Conservation (phyloP, 2,329 filamentous ascomycete genomes). For the Colletotrichum sp. region DNA sequence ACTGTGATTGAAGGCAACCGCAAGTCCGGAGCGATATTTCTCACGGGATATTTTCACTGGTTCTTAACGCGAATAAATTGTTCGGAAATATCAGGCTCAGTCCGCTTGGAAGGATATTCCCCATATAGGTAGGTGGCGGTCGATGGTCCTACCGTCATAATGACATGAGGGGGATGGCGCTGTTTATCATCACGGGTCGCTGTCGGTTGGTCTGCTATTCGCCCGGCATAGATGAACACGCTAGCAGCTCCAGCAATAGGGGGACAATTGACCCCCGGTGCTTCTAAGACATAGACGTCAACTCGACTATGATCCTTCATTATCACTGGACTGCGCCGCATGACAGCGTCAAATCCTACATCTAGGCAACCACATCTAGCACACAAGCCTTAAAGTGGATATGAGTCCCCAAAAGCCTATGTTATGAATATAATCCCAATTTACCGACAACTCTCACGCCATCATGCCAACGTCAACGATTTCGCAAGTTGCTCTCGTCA, state of each 20-base stretch:
- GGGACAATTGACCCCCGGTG: background rate
- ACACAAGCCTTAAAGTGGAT: background rate
- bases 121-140: background rate
- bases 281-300: background rate
- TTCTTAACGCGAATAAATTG: background rate
- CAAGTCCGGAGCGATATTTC: background rate
- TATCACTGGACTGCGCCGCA: background rate
- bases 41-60: background rate
- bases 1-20: background rate
- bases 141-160: background rate
- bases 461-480: background rate
- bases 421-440: background rate
- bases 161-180: background rate
- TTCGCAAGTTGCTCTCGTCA: background rate
- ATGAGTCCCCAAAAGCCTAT: background rate
- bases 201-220: background rate
- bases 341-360: background rate
- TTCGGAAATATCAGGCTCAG: background rate
- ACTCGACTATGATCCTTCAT: background rate
- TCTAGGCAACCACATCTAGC: background rate
- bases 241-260: background rate
- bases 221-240: background rate
- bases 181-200: background rate
- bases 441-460: background rate
- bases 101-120: background rate